Base-by-base conservation (phyloP, 192 early-diverging fungal species). In the Backusella westeae region DNA sequence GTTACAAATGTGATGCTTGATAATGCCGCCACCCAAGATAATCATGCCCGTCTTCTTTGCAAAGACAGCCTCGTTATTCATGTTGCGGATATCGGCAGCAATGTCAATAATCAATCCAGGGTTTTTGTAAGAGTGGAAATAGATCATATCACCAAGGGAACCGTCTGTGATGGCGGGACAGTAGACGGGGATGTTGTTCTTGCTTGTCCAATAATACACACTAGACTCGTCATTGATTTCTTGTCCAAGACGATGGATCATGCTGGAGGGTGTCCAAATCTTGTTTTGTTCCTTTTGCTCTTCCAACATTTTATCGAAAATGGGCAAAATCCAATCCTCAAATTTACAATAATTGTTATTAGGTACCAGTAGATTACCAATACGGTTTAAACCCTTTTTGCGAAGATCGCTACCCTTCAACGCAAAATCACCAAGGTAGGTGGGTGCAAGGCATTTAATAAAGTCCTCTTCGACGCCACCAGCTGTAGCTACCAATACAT, bases 321-420 rank as follows among this genome's bases (percentile, higher is more conserved):
- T 92, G 7, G 97, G 97, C 29, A 97, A 86, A 7, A 99, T 87
- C 98, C 98, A 99, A 83, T 99, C 97, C 85, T 99, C 98, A 84
- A 99, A 99, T 78, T 95, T 93, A 89, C 97, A 98, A 82, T 99
- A 99, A 82, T 99, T 99, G 78, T 98, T 93, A 83, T 99, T 99
- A 1, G 98, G 98, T 9, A 99, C 96, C 71, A 98, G 81, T 71
- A 99, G 86, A 83, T 99, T 99, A 36, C 98, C 98, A 63, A 97
- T 98, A 29, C 98, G 90, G 82, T 99, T 99, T 44, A 99, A 81
- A 0, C 97, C 98, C 77, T 95, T 90, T 76, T 89, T 90, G 49
- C 98, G 90, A 75, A 99, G 83, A 15, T 90, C 89, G 6, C 86
- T 84, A 3, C 98, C 98, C 17, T 91, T 78, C 34, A 97, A 81